Base-by-base conservation (phyloP, 371 early-diverging fungal species). In the Polyrhizophydium stewartii region DNA sequence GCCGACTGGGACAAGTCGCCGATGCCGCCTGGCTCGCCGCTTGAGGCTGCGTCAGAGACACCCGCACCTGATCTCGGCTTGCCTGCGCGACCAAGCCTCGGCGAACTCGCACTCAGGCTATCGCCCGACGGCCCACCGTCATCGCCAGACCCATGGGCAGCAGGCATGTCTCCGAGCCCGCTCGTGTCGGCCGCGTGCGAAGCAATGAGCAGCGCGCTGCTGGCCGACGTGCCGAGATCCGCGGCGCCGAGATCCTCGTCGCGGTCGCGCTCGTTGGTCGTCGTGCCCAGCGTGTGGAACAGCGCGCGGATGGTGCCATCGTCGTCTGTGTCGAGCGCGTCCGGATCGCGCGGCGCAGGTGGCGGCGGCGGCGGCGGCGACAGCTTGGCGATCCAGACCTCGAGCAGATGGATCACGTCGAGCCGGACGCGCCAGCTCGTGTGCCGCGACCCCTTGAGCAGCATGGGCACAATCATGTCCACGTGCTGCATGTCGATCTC, bases 351-450 rank as follows among this genome's bases (percentile, higher is more conserved):
- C 28, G 52, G 12, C 35, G 53, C 7, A 13, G 41, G 32, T 1
- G 27, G 25, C 31, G 13, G 51, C 35, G 7, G 7, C 52, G 19
- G 59, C 19, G n/a, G 16, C 28, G 53, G 43, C 16, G 60, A 58
- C 51, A 50, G 55, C 37, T 37, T 63, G 17, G n/a, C 45, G 27
- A 72, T 55, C 71, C 73, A 73, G 21, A 37, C 24, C 58, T 55
- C 58, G 32, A 78, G 51, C 62, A 78, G 47, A 56, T 59, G 45
- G 1, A 73, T 55, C 2, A 67, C 65, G 57, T 78, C 78, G 28
- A 61, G 30, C 33, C 73, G 47, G 1, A 68, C 69, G 27, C 69
- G 62, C 79, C 79, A 79, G 25, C 61, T 69, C 16, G 70, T 63
- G 35, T 62, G 69, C n/a, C 46, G 46, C 0, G 24, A 10, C 55